Conservation (phyloP, 75 land plant species). For the Adiantum capillusveneris region DNA sequence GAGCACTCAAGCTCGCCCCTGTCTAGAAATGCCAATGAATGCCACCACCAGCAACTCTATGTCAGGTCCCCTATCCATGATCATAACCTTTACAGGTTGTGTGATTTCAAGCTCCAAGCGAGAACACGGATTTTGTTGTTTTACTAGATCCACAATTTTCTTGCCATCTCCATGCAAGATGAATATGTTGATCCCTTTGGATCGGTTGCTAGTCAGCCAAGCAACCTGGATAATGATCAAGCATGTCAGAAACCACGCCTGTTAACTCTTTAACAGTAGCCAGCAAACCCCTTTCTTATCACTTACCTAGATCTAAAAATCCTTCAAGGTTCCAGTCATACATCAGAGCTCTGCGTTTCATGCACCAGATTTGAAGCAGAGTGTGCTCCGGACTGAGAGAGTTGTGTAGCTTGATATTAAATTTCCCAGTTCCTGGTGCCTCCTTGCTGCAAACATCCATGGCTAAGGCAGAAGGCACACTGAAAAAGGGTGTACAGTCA, state of each 20-base stretch:
- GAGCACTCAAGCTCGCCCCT: slow-evolving; percentile 74
- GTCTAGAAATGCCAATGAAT: slow-evolving; percentile 70
- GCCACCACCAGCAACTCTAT: slow-evolving; percentile 79
- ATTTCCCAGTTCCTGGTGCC: slow-evolving; percentile 5
- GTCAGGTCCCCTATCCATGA: slow-evolving; percentile 75
- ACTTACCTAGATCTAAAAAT: slow-evolving; percentile 68
- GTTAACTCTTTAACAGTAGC: neutral
- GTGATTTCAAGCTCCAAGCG: slow-evolving; percentile 48
- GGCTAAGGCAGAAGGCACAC: slow-evolving; percentile 31
- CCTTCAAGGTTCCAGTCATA: slow-evolving; percentile 86
- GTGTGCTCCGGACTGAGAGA: slow-evolving; percentile 70
- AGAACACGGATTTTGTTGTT: slow-evolving; percentile 43
- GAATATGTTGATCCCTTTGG: slow-evolving; percentile 57
- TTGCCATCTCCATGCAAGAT: slow-evolving; percentile 62
- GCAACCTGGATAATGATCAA: slow-evolving; percentile 39
- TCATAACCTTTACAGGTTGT: slow-evolving; percentile 48
- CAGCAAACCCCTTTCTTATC: neutral
- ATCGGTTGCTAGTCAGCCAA: slow-evolving; percentile 50
- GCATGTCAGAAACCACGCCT: neutral
- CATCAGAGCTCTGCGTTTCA: slow-evolving; percentile 70
- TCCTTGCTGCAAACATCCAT: slow-evolving; percentile 40
- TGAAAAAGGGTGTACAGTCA: slow-evolving; percentile 28
- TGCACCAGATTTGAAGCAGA: slow-evolving; percentile 62
- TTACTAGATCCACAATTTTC: slow-evolving; percentile 58
- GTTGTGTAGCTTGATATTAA: slow-evolving; percentile 52